Evolutionary conservation across 1,139 yeast species (phyloP), one percentile per base, ranked within the genome.

Genomic region (Suhomyces kunorum): DNA sequence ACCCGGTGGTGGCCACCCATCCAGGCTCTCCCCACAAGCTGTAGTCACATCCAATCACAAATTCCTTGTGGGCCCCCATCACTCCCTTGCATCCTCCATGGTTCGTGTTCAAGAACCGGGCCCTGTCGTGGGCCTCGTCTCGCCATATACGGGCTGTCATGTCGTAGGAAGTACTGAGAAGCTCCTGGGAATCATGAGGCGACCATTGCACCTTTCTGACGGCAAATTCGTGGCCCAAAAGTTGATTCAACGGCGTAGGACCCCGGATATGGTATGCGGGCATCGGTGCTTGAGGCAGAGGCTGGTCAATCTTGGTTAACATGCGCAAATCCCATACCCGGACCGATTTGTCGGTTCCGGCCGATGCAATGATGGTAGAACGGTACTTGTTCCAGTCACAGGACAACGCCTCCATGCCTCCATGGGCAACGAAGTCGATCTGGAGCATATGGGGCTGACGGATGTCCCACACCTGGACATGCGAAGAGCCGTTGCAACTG

Each of bases 21-120:
- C 97, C 98, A 3, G 94, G 95, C 49, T 83, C 82, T 8, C 98
- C 98, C 97, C 98, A 92, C 40, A 92, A 65, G 51, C 95, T 84
- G 83, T 96, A 92, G 63, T 92, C 98, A 48, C 92, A 84, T n/a
- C 95, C 97, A 49, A 87, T 80, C 2, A 86, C 97, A 64, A 92
- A 92, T 66, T 92, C 98, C 28, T 80, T 74, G 63, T 92, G 98
- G 34, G 64, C 66, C 23, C 75, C 72, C 70, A 88, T 86, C n/a
- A 77, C 74, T 7, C 78, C 80, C 28, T 71, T 63, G 40, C 81
- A 69, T 34, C 75, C 69, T 38, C 78, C 71, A 6, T 50, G 51
- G 3, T 52, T 55, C 8, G 59, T 49, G 44, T 62, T 66, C 49
- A 73, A 56, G 45, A 74, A 75, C 16, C 81, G 63, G 2, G 80